Percentiles rank a stretch among this genome's conserved stretches.
Conservation (phyloP, 73 alveolate species). For the Tetrahymena malaccensis region DNA sequence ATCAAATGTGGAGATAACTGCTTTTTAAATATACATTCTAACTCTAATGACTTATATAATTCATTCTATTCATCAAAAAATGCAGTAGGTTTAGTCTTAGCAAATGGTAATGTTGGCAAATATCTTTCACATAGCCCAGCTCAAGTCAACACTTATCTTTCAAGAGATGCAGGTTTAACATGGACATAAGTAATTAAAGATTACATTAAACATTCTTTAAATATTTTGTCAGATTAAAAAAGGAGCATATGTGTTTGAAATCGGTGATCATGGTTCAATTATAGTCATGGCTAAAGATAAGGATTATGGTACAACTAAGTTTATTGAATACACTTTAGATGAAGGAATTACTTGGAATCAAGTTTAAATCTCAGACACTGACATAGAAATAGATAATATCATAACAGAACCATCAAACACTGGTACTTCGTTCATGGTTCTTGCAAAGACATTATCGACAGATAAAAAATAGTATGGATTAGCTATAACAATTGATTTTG, state of each 20-base stretch:
- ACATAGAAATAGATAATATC: slow-evolving; percentile 70
- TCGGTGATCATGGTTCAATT: slow-evolving; percentile 95
- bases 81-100: slow-evolving; percentile 82
- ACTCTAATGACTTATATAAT: slow-evolving; percentile 52
- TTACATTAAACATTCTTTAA: not conserved
- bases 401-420: slow-evolving; percentile 81
- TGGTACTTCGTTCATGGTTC: slow-evolving; percentile 71
- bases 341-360: slow-evolving; percentile 81
- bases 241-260: slow-evolving; percentile 81
- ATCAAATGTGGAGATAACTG: slow-evolving; percentile 65
- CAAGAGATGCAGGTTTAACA: slow-evolving; percentile 89
- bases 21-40: slow-evolving; percentile 72
- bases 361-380: slow-evolving; percentile 41
- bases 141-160: slow-evolving; percentile 63
- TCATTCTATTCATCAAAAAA: slow-evolving; percentile 72
- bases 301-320: slow-evolving; percentile 50
- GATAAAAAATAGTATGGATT: slow-evolving; percentile 44
- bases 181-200: slow-evolving; percentile 64
- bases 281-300: slow-evolving; percentile 67
- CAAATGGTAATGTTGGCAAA: slow-evolving; percentile 82
- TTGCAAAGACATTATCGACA: slow-evolving; percentile 43
- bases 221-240: not conserved
- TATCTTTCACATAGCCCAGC: slow-evolving; percentile 45
- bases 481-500: slow-evolving; percentile 64
- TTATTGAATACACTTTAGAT: slow-evolving; percentile 61